phyloP scores from a whole-genome alignment of 495 filamentous ascomycete species.

The Penicillium soppii region DNA sequence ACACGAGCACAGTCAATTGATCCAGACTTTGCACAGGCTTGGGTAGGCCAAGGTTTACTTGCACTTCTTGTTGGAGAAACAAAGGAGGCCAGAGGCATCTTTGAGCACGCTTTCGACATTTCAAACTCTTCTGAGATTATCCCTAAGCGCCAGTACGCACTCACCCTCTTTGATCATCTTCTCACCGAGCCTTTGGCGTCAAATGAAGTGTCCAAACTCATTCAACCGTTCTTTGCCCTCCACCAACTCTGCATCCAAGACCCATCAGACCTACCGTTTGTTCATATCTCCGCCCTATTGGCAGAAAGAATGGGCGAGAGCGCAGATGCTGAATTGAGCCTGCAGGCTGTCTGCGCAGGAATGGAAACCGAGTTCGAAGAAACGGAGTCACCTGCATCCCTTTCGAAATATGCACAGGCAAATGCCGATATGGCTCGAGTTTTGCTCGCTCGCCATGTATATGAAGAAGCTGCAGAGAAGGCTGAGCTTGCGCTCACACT shows the following conservation, averaged over 20 bases:
- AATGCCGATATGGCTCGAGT: conserved; percentile 83
- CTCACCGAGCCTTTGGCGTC: conserved; percentile 51
- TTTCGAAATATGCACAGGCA: conserved; percentile 76
- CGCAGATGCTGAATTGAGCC: conserved; percentile 58
- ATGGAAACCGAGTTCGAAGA: conserved; percentile 82
- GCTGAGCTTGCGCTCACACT: conserved; percentile 72
- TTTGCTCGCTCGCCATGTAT: conserved; percentile 65
- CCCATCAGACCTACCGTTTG: conserved; percentile 63
- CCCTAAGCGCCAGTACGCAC: conserved; percentile 71
- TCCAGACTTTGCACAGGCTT: conserved; percentile 87
- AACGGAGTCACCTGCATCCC: conserved; percentile 68
- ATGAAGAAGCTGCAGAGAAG: conserved; percentile 64
- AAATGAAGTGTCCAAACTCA: conserved; percentile 60
- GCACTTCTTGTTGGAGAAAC: conserved; percentile 70
- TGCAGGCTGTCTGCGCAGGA: conserved; percentile 62
- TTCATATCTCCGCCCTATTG: conserved; percentile 78
- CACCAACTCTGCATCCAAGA: conserved; percentile 71
- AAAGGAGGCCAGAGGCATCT: conserved; percentile 76
- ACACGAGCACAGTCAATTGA: conserved; percentile 89
- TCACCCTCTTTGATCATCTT: conserved; percentile 77
- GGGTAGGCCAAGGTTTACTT: conserved; percentile 89
- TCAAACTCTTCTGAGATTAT: conserved; percentile 68
- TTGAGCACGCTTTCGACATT: conserved; percentile 96
- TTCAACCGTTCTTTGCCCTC: conserved; percentile 83
- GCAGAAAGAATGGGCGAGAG: conserved; percentile 74